Percentiles rank a stretch among this genome's conserved stretches.
Evolutionary conservation across 495 filamentous ascomycete genomes (phyloP).

Genomic region (Venustampulla echinocandica): DNA sequence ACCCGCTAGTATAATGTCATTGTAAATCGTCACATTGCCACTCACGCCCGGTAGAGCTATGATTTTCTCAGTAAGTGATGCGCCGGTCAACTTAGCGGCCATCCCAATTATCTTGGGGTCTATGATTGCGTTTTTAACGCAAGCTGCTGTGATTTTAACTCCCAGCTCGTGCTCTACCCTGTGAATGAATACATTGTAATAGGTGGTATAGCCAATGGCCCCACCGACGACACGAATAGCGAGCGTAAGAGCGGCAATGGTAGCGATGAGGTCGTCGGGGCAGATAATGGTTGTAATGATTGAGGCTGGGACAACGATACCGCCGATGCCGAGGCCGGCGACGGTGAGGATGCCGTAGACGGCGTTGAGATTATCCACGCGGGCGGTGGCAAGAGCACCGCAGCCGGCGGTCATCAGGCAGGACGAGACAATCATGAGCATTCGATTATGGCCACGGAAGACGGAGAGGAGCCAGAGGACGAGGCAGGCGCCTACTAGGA

Average conservation of each 20-base stretch:
- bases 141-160: conserved; percentile 45
- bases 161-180: conserved; percentile 49
- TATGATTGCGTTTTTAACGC: conserved; percentile 46
- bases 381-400: conserved; percentile 49
- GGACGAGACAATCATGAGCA: conserved; percentile 53
- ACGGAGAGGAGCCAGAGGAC: conserved; percentile 52
- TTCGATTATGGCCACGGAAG: conserved; percentile 53
- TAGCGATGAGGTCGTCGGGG: conserved; percentile 64
- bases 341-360: conserved; percentile 56
- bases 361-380: conserved; percentile 48
- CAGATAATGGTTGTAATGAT: conserved; percentile 69
- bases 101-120: conserved; percentile 30
- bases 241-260: conserved; percentile 64
- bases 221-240: conserved; percentile 65
- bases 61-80: conserved; percentile 45
- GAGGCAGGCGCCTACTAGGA: conserved; percentile 53
- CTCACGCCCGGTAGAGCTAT: conserved; percentile 46
- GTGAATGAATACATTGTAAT: conserved; percentile 67
- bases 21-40: conserved; percentile 42
- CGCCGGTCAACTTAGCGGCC: conserved; percentile 49
- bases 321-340: conserved; percentile 62
- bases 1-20: conserved; percentile 52
- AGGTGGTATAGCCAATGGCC: conserved; percentile 61
- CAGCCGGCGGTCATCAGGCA: conserved; percentile 64
- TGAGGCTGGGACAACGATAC: conserved; percentile 62